phyloP scores from a whole-genome alignment of 768 basidiomycete species.

The Suillus spraguei region DNA sequence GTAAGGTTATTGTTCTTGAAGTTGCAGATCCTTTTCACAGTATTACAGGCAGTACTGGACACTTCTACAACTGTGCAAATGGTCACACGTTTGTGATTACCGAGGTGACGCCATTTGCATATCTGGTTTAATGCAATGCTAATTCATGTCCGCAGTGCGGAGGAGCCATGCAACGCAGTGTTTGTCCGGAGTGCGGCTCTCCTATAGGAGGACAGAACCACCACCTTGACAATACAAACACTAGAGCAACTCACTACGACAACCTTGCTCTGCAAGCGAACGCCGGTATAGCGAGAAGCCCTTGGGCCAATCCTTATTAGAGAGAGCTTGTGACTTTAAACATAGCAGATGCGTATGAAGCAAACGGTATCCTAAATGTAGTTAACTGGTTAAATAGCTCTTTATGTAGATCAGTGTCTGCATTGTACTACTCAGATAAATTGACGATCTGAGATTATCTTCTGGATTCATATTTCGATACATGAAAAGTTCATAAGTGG shows the following conservation, averaged over 20 bases:
- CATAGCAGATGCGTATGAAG: neutral
- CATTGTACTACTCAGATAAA: neutral
- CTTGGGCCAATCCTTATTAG: slow-evolving; percentile 29
- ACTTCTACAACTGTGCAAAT: slow-evolving; percentile 55
- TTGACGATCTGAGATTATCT: neutral
- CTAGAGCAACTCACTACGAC: slow-evolving; percentile 49
- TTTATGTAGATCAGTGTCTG: neutral
- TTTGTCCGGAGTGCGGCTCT: slow-evolving; percentile 61
- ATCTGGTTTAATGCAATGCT: neutral
- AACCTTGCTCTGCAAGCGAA: slow-evolving; percentile 34
- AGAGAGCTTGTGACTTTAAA: neutral
- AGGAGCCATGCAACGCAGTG: slow-evolving; percentile 48
- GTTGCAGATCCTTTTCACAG: slow-evolving; percentile 1
- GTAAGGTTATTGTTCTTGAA: slow-evolving; percentile 30
- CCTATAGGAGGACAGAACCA: slow-evolving; percentile 54
- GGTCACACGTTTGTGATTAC: slow-evolving; percentile 65
- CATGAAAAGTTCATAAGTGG: neutral
- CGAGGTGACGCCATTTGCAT: slow-evolving; percentile 41
- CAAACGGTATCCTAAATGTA: neutral
- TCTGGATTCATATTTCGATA: neutral
- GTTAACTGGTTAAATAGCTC: neutral
- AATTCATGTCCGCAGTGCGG: slow-evolving; percentile 49
- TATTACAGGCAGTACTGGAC: slow-evolving; percentile 40
- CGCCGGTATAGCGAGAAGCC: slow-evolving; percentile 28
- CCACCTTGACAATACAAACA: slow-evolving; percentile 44